Evolutionary conservation across 1,284 basidiomycete species (phyloP).

Genomic region (Fomitopsis palustris): DNA sequence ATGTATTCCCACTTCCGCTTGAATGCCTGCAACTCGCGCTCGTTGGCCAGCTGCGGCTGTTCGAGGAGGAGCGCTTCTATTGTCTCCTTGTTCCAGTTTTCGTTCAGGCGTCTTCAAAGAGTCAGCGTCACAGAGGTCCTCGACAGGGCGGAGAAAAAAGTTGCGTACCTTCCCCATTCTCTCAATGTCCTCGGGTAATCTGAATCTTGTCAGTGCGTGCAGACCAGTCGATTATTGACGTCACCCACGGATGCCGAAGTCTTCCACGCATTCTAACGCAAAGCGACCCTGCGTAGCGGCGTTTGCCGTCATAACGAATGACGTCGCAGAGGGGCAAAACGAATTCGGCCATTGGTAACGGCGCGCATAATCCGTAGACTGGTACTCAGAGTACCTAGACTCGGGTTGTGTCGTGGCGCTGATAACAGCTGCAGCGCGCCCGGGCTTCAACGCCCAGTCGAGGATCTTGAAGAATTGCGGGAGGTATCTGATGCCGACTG

Average conservation of each 20-base stretch:
- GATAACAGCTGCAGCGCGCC: slow-evolving; percentile 38
- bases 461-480: slow-evolving; percentile 34
- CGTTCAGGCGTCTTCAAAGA: slow-evolving; percentile 7
- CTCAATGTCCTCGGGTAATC: slow-evolving; percentile 49
- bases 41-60: slow-evolving; percentile 8
- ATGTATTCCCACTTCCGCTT: slow-evolving; percentile 19
- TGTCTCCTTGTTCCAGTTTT: slow-evolving; percentile 7
- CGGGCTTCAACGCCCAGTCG: slow-evolving; percentile 40
- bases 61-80: slow-evolving; percentile 5
- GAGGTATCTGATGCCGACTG: slow-evolving; percentile 12
- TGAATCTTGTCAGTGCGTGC: slow-evolving; percentile 2
- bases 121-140: neutral
- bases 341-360: slow-evolving; percentile 48
- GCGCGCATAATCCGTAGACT: slow-evolving; percentile 40
- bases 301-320: slow-evolving; percentile 20
- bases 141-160: neutral
- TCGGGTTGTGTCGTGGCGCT: slow-evolving; percentile 53
- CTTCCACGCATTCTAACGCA: slow-evolving; percentile 38
- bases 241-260: slow-evolving; percentile 37
- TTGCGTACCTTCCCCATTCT: slow-evolving; percentile 36
- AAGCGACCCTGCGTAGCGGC: slow-evolving; percentile 33
- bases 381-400: slow-evolving; percentile 26
- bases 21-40: slow-evolving; percentile 8
- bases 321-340: slow-evolving; percentile 39
- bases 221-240: too few relatives aligned